A percentile compares a stretch with the other conserved stretches of the same genome.
Conservation (phyloP, 495 filamentous ascomycete species). For the Aspergillus baeticus region DNA sequence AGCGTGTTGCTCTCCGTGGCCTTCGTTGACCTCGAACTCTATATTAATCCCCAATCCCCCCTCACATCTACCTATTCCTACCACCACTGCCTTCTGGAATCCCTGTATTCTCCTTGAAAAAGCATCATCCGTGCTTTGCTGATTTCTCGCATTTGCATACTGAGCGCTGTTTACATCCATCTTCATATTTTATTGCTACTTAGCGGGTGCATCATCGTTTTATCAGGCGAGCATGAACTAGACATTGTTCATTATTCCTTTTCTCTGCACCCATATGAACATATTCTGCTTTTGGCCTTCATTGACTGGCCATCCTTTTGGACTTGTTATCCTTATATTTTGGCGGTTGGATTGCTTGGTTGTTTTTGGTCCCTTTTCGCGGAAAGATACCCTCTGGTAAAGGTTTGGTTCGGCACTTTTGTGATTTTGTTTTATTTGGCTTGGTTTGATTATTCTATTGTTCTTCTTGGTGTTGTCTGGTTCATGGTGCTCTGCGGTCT, state of each 20-base stretch:
- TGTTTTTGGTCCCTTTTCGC: slow-evolving; percentile 11
- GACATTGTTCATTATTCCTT: background rate
- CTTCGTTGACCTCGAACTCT: slow-evolving; percentile 26
- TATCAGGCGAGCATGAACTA: slow-evolving; percentile 15
- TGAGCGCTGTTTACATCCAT: slow-evolving; percentile 1
- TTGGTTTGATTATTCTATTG: slow-evolving; percentile 51
- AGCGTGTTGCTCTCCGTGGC: slow-evolving; percentile 37
- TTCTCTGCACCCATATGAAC: background rate
- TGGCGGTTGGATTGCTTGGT: background rate
- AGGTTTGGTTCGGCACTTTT: slow-evolving; percentile 46
- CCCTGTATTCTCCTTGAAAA: background rate
- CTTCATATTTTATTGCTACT: slow-evolving; percentile 6
- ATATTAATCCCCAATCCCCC: background rate
- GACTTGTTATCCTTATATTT: background rate
- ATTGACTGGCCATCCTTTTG: slow-evolving; percentile 13
- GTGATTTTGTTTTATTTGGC: slow-evolving; percentile 23
- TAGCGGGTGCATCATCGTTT: slow-evolving; percentile 27
- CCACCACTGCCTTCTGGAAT: background rate
- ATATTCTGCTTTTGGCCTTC: slow-evolving; percentile 15
- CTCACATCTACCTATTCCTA: background rate
- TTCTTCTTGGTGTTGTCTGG: background rate
- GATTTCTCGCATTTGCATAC: slow-evolving; percentile 5
- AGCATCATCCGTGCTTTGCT: background rate
- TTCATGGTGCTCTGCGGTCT: background rate
- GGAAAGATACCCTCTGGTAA: slow-evolving; percentile 43